These are phyloP conservation scores for Diaporthe citri DNA, from an alignment of 2,329 filamentous ascomycete species.

Conservation along the genomic window DNA sequence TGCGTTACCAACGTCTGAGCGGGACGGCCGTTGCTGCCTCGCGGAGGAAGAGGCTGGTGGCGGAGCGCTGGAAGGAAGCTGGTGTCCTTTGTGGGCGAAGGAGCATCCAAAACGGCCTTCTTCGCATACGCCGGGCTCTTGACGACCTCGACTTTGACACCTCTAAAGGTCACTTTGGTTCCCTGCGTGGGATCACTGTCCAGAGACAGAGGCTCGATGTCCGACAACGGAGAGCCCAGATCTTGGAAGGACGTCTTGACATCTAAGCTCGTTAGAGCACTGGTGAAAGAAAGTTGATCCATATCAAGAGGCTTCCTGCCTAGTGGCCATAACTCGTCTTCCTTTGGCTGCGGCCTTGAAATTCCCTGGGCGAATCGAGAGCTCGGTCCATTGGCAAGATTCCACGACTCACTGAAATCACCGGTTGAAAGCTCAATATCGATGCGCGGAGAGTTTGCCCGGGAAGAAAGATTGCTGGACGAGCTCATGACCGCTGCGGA, in stretches of 20 bases:
- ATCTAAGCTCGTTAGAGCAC: constrained; percentile 43
- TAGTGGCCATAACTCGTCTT: constrained; percentile 39
- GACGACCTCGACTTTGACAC: constrained; percentile 9
- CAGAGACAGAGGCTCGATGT: constrained; percentile 33
- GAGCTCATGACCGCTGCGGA: constrained; percentile 37
- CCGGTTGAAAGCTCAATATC: constrained; percentile 29
- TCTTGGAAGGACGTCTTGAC: constrained; percentile 38
- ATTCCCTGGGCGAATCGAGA: constrained; percentile 24
- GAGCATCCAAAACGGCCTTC: background rate
- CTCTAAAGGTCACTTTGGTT: constrained; percentile 17
- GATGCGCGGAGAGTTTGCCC: constrained; percentile 29
- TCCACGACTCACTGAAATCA: constrained; percentile 13
- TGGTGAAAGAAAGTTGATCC: constrained; percentile 44
- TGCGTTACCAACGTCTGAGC: constrained; percentile 7
- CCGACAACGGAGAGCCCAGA: constrained; percentile 20
- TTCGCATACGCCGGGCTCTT: constrained; percentile 34
- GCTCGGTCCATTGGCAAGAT: background rate
- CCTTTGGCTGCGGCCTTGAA: constrained; percentile 8
- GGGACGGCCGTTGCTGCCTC: constrained; percentile 2
- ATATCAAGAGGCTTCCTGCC: constrained; percentile 45
- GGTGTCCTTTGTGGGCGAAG: constrained; percentile 21
- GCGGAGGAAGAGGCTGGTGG: constrained; percentile 14
- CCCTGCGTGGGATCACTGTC: background rate
- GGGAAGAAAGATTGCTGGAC: constrained; percentile 37
- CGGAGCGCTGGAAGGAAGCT: constrained; percentile 16